Percentiles rank a stretch among this genome's conserved stretches.
phyloP scores from a whole-genome alignment of 2,329 filamentous ascomycete genomes.

The Dothistroma septosporum region DNA sequence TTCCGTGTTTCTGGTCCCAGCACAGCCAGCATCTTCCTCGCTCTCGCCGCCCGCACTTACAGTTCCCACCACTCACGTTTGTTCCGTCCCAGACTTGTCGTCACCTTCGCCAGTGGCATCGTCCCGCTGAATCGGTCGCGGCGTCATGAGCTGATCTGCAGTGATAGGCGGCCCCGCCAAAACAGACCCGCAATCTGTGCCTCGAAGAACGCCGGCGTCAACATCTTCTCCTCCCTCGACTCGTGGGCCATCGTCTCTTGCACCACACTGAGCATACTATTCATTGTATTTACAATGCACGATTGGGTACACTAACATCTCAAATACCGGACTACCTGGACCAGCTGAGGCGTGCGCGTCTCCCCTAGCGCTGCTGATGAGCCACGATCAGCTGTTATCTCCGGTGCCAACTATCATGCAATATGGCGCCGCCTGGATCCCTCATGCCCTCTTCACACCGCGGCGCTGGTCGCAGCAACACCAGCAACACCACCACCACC shows the following conservation, averaged over 20 bases:
- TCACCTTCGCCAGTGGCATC: neutral
- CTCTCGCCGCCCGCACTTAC: neutral
- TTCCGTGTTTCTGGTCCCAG: neutral
- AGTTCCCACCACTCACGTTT: neutral
- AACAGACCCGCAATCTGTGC: neutral
- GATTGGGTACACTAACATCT: neutral
- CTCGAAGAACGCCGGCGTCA: neutral
- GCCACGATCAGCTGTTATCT: neutral
- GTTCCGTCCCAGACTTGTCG: neutral
- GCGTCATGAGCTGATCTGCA: neutral
- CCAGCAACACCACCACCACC: too few species aligned
- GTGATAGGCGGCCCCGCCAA: neutral
- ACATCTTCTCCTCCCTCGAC: too few species aligned
- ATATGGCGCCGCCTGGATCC: conserved; percentile 6
- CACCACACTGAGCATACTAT: neutral
- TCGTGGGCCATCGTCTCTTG: neutral
- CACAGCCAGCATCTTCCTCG: neutral
- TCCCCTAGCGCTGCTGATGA: neutral
- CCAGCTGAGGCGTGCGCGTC: conserved; percentile 4
- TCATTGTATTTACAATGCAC: neutral
- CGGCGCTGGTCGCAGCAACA: conserved; percentile 23
- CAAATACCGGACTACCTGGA: neutral
- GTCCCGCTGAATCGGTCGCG: neutral
- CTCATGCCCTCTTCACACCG: conserved; percentile 4
- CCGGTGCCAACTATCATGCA: neutral